Base-by-base conservation (phyloP, 345 rosid species). In the Arabidopsis thaliana region DNA sequence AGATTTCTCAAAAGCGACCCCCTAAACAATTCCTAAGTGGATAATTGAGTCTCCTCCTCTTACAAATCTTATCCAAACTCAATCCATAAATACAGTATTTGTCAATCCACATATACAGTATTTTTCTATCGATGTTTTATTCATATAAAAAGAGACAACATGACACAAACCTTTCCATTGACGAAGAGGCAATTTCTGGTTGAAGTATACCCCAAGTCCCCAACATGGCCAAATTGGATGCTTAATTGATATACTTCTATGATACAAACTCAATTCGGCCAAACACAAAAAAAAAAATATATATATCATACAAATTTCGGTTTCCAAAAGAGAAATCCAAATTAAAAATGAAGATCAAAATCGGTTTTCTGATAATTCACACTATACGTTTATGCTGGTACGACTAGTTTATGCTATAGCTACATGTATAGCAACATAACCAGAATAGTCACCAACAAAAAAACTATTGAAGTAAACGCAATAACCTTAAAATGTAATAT, bases 51-150 rank as follows among this genome's bases (percentile, higher is more conserved):
- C 69, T 67, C 62, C 53, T 59, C 40, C 69, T 70, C 66, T 70
- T 55, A 12, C 71, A 63, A 76, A 62, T 62, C 80, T 76, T 77
- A 77, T 77, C 80, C 80, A 76, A 61, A 52, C 52, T 67, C 67
- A 59, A 24, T 52, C 49, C 41, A 76, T 49, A 49, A 5, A 34
- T 5, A 34, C 37, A 34, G 37, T 34, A 28, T 28, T 28, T 28
- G 32, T 28, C 32, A 28, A 28, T 28, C 32, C 32, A 28, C 4
- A 28, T 28, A 28, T 28, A 38, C 53, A 20, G 24, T 62, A 55
- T 34, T 51, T 59, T 24, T 38, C 46, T 10, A 6, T 52, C 4
- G 22, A 34, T 34, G n/a, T 58, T 16, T 22, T 32, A 46, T 48
- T 13, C 60, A n/a, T 45, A 66, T 46, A 52, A 53, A 33, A 65